phyloP scores from a whole-genome alignment of 768 basidiomycete species.

The Saitozyma podzolica region DNA sequence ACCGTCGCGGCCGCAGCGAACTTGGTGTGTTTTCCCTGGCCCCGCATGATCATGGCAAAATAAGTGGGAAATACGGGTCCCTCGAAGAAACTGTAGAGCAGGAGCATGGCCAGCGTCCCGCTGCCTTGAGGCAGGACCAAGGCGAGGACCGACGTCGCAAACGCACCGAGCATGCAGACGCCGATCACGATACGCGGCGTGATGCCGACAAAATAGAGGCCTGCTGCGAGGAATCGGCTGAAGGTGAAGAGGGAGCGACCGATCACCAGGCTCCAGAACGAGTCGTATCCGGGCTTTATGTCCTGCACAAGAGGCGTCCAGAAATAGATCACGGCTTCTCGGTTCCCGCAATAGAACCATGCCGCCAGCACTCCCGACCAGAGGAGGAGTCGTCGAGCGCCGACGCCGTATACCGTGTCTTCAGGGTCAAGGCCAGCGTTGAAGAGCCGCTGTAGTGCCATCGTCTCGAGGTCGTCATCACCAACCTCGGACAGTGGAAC shows the following conservation, averaged over 20 bases:
- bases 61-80: conserved; percentile 44
- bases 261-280: conserved; percentile 23
- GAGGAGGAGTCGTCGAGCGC: too few species aligned
- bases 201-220: conserved; percentile 32
- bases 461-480: too few species aligned
- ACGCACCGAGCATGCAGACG: conserved; percentile 33
- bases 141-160: conserved; percentile 28
- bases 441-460: conserved; percentile 22
- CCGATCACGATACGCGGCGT: conserved; percentile 37
- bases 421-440: conserved; percentile 22
- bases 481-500: conserved; percentile 39
- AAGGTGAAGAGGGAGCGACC: conserved; percentile 36
- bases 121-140: conserved; percentile 24
- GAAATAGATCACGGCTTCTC: conserved; percentile 37
- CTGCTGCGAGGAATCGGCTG: conserved; percentile 37
- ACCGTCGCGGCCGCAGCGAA: conserved; percentile 30
- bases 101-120: conserved; percentile 23
- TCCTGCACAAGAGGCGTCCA: too few species aligned
- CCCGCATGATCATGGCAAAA: conserved; percentile 43
- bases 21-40: conserved; percentile 42
- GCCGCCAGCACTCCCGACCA: conserved; percentile 22
- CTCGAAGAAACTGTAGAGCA: conserved; percentile 43
- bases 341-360: conserved; percentile 46
- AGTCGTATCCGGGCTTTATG: conserved; percentile 24
- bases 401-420: conserved; percentile 17